These are phyloP conservation scores for Pseudogymnoascus sp. DNA, from an alignment of 2,329 filamentous ascomycete species.

Conservation along the genomic window DNA sequence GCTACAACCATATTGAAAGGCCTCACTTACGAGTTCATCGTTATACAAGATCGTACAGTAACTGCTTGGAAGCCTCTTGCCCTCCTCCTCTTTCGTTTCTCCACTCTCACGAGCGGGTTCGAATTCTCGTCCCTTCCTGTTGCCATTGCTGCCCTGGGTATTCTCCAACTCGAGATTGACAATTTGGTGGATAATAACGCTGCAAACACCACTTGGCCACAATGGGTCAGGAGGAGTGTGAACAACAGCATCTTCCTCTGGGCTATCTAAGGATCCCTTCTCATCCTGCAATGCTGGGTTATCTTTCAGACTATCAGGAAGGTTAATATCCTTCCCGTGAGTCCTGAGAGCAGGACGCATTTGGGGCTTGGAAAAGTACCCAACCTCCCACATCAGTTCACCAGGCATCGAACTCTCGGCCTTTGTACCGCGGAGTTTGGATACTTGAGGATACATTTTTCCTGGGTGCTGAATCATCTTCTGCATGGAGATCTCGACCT, in stretches of 20 bases:
- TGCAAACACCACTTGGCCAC: conserved; percentile 87
- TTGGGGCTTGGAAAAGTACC: conserved; percentile 86
- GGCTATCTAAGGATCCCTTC: conserved; percentile 67
- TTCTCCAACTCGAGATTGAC: conserved; percentile 91
- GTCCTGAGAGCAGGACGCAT: conserved; percentile 79
- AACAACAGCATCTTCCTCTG: conserved; percentile 74
- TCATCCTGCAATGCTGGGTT: conserved; percentile 77
- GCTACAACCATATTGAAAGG: background rate
- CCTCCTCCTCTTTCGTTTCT: conserved; percentile 78
- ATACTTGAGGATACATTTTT: conserved; percentile 85
- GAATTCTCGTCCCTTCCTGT: conserved; percentile 76
- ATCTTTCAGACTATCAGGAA: conserved; percentile 67
- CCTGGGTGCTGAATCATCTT: conserved; percentile 92
- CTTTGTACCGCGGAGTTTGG: conserved; percentile 74
- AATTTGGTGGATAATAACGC: conserved; percentile 84
- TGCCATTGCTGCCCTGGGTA: conserved; percentile 75
- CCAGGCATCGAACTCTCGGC: conserved; percentile 85
- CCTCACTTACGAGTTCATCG: conserved; percentile 59
- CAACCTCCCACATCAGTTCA: conserved; percentile 91
- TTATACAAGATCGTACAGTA: conserved; percentile 92
- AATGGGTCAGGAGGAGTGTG: conserved; percentile 92
- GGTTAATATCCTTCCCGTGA: conserved; percentile 72
- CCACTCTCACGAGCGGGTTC: conserved; percentile 81
- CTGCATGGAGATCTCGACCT: conserved; percentile 87
- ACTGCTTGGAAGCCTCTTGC: conserved; percentile 72